Base-by-base conservation (phyloP, 768 basidiomycete species). In the Collybiopsis luxurians region DNA sequence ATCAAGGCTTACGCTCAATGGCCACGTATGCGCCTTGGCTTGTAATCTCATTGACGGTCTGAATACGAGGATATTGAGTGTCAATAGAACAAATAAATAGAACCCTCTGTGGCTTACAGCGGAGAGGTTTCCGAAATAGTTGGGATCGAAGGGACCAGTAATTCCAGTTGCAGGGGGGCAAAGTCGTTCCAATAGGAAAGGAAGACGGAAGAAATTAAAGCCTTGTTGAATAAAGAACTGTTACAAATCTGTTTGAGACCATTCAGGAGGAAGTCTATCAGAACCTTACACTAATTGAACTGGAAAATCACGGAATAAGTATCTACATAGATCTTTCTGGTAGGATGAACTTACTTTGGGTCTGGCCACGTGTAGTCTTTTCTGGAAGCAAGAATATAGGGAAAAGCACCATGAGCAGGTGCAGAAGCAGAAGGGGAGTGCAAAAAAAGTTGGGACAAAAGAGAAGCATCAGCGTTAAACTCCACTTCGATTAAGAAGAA, bases 1-100 rank as follows among this genome's bases (percentile, higher is more conserved):
- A 23, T 19, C 42, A 13, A 26, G 5, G 12, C 77, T 60, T 30
- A 81, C 81, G 84, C 50, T 85, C 84, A 52, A 86, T 72, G 57
- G 79, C 67, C 53, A 77, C 84, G 61, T 71, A 84, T 17, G 75
- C 83, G 42, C 82, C 83, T 72, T 84, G 84, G 60, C 69, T 66
- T 40, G 84, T 85, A 66, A 85, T 81, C 66, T 85, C 85, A 69
- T 71, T 77, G 45, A 85, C 79, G 46, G 75, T 83, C 80, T 82
- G 53, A 21, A 52, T 6, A 49, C 9, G 13, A 15, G 11, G 28
- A 10, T 43, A 23, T 23, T 21, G 24, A 19, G 12, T 12, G 12
- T 38, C 2, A 36, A n/a, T 30, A 10, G 17, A 26, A 21, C 28
- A 19, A 6, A 24, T 1, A 26, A 61, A 38, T 11, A 7, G 5